Evolutionary conservation across 805 yeast species (phyloP), one percentile per base, ranked within the genome.

Genomic region (Pichia insulana): DNA sequence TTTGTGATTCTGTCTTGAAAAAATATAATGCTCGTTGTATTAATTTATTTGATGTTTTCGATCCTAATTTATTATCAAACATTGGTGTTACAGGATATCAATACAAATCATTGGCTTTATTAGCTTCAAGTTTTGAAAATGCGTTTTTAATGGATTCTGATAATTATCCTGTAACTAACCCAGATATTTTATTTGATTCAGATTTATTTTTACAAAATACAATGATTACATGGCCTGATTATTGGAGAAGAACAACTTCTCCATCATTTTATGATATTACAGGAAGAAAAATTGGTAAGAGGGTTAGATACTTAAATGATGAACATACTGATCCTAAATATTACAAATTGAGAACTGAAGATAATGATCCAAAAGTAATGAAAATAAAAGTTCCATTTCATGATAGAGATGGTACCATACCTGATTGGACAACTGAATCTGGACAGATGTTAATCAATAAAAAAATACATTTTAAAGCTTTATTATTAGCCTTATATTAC

Each of bases 141-240:
- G 64, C 65, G 17, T 53, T 71, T 4, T 47, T 68, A 12, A 50
- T 71, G 25, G 76, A 71, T 52, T 62, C 71, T 36, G 76, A 72
- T 50, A 69, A 68, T 43, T 55, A 69, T 37, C 68, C 74, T 3
- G 61, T 70, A 20, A 57, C 74, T 4, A 43, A 56, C 10, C 79
- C 88, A 1, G 78, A 74, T 44, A 53, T 61, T 13, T 52, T 80
- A 19, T 73, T 79, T 44, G 59, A 59, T 2, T 65, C 73, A 0
- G 57, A 65, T 5, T 64, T 76, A 12, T 78, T 63, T 58, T 52
- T 61, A 26, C 56, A 64, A 9, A 57, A 60, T n/a, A 72, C 75
- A 0, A 59, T 78, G 57, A 67, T 78, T 13, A 71, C 76, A 17
- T 81, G 87, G 87, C 87, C 87, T 1, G 87, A 81, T 59, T 75